These are phyloP conservation scores for Diaporthe citrichinensis DNA, from an alignment of 2,329 filamentous ascomycete genomes.

Conservation along the genomic window DNA sequence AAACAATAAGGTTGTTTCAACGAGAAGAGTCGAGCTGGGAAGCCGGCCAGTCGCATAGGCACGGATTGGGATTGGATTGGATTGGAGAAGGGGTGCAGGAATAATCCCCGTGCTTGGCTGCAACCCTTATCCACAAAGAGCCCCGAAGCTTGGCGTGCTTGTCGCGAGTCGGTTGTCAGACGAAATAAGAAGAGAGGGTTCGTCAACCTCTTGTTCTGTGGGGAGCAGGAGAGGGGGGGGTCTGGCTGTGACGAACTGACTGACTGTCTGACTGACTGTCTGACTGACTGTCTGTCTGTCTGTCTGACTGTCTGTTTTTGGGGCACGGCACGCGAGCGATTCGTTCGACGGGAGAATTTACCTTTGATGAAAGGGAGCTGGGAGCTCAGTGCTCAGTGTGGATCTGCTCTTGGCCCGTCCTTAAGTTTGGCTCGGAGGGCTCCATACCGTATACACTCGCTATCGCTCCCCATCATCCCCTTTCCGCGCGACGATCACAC, in stretches of 20 bases:
- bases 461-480: background rate
- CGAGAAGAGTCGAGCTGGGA: background rate
- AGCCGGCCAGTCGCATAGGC: conserved; percentile 2
- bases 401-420: background rate
- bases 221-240: background rate
- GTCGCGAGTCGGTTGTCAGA: conserved; percentile 16
- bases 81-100: background rate
- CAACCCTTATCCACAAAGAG: conserved; percentile 18
- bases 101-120: conserved; percentile 25
- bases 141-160: conserved; percentile 30
- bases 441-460: background rate
- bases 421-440: background rate
- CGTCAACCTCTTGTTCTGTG: conserved; percentile 5
- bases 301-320: no score
- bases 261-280: background rate
- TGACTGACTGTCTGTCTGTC: background rate
- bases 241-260: background rate
- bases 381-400: conserved; percentile 7
- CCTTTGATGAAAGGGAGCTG: conserved; percentile 26
- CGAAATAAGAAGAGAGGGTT: background rate
- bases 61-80: background rate
- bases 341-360: conserved; percentile 11
- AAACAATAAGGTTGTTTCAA: conserved; percentile 29
- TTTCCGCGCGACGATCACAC: conserved; percentile 16
- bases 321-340: conserved; percentile 10